Conservation (phyloP, 2,329 filamentous ascomycete genomes). For the Lecanicillium sp. region DNA sequence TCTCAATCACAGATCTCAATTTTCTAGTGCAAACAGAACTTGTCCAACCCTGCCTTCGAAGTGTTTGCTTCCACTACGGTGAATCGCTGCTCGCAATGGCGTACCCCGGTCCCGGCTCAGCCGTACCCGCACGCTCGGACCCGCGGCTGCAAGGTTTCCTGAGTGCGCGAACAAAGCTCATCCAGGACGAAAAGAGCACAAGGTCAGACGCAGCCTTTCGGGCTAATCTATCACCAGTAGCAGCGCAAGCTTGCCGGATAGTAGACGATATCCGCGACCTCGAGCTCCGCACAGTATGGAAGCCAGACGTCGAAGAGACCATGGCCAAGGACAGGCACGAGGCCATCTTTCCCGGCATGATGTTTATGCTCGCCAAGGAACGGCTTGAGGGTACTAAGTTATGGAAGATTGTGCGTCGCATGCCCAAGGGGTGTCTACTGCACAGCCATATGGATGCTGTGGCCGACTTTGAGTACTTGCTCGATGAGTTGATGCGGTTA, state of each 20-base stretch:
- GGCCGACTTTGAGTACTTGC: conserved; percentile 76
- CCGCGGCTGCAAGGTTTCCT: no score
- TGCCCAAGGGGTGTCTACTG: conserved; percentile 83
- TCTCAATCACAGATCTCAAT: no score
- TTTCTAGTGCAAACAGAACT: no score
- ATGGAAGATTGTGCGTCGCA: conserved; percentile 74
- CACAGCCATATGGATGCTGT: conserved; percentile 90
- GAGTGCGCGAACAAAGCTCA: no score
- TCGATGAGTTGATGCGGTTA: conserved; percentile 61
- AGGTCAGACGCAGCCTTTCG: no score
- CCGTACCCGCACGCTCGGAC: no score
- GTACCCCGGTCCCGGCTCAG: no score
- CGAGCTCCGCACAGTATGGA: conserved; percentile 73
- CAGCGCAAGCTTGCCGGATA: conserved; percentile 61
- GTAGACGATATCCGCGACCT: conserved; percentile 70
- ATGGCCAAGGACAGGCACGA: conserved; percentile 54
- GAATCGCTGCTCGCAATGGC: no score
- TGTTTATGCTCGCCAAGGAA: conserved; percentile 82
- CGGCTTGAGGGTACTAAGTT: conserved; percentile 77
- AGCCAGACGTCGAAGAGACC: conserved; percentile 60
- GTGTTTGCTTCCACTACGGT: no score
- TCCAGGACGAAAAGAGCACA: no score
- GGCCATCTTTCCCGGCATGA: conserved; percentile 79
- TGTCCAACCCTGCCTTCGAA: no score
- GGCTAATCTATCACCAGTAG: not conserved